Percentiles rank a stretch among this genome's conserved stretches.
Conservation (phyloP, 768 basidiomycete genomes). For the Tricholoma terreum region DNA sequence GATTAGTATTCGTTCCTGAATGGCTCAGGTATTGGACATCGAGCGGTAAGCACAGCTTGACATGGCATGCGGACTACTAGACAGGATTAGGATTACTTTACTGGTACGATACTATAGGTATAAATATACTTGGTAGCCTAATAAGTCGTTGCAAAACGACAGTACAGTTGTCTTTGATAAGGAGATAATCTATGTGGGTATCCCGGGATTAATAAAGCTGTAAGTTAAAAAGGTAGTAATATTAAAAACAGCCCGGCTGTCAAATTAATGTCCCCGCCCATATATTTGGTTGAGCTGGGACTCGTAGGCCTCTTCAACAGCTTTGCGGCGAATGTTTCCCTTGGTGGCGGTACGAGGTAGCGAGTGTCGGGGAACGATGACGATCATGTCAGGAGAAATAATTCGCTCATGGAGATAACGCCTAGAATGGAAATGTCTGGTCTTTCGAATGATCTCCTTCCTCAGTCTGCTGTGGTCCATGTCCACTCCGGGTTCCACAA, state of each 20-base stretch:
- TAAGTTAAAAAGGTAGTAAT: background rate
- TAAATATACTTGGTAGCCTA: background rate
- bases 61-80: too few relatives aligned
- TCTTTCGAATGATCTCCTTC: slow-evolving; percentile 71
- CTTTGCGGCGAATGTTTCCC: slow-evolving; percentile 75
- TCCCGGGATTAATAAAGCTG: slow-evolving; percentile 3
- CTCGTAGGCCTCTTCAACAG: slow-evolving; percentile 67
- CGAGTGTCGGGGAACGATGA: slow-evolving; percentile 62
- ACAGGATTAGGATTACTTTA: background rate
- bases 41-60: too few relatives aligned
- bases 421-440: slow-evolving; percentile 67
- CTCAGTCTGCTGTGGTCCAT: slow-evolving; percentile 58
- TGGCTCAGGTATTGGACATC: too few relatives aligned
- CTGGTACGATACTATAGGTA: background rate
- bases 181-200: background rate
- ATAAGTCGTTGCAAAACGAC: too few relatives aligned
- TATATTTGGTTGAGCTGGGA: slow-evolving; percentile 59
- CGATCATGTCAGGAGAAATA: slow-evolving; percentile 57
- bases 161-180: too few relatives aligned
- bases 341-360: slow-evolving; percentile 79
- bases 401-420: slow-evolving; percentile 81
- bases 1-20: too few relatives aligned
- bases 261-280: slow-evolving; percentile 12
- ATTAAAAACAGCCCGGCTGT: background rate
- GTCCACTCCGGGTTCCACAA: slow-evolving; percentile 60